phyloP scores from a whole-genome alignment of 169 alveolate genomes.

The Eimeria falciformis region DNA sequence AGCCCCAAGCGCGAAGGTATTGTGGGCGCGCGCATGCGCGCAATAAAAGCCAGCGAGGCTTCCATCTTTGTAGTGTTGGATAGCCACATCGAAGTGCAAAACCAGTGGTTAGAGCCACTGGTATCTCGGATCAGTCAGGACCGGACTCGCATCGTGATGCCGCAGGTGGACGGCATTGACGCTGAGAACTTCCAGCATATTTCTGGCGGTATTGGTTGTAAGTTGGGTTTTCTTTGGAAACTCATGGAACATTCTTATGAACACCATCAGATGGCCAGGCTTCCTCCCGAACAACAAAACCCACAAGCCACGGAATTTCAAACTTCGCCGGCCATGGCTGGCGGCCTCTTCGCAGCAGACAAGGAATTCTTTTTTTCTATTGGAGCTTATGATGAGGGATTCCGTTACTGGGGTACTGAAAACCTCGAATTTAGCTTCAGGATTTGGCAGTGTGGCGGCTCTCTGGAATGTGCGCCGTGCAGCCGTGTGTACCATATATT shows the following conservation, averaged over 20 bases:
- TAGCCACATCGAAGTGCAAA: conserved; percentile 84
- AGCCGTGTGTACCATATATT: conserved; percentile 84
- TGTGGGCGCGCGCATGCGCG: conserved; percentile 85
- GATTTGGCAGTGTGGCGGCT: conserved; percentile 87
- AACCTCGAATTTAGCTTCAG: conserved; percentile 84
- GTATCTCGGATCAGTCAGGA: conserved; percentile 76
- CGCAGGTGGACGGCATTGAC: conserved; percentile 85
- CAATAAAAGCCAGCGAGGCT: conserved; percentile 79
- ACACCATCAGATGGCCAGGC: conserved; percentile 68
- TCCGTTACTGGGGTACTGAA: conserved; percentile 85
- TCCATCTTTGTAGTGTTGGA: conserved; percentile 82
- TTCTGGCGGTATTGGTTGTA: conserved; percentile 86
- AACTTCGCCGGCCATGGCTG: conserved; percentile 86
- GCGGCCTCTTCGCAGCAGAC: conserved; percentile 83
- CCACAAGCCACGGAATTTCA: conserved; percentile 20
- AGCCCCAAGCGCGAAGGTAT: conserved; percentile 82
- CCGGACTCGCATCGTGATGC: conserved; percentile 82
- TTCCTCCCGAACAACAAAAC: conserved; percentile 23
- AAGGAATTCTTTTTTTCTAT: conserved; percentile 78
- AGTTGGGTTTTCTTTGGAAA: conserved; percentile 83
- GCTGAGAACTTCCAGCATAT: conserved; percentile 80
- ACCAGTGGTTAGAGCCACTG: conserved; percentile 85
- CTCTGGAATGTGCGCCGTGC: conserved; percentile 84
- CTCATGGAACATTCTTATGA: conserved; percentile 83
- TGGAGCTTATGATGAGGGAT: conserved; percentile 83